Conservation (phyloP, 495 filamentous ascomycete genomes). For the Aspergillus bertholletiae region DNA sequence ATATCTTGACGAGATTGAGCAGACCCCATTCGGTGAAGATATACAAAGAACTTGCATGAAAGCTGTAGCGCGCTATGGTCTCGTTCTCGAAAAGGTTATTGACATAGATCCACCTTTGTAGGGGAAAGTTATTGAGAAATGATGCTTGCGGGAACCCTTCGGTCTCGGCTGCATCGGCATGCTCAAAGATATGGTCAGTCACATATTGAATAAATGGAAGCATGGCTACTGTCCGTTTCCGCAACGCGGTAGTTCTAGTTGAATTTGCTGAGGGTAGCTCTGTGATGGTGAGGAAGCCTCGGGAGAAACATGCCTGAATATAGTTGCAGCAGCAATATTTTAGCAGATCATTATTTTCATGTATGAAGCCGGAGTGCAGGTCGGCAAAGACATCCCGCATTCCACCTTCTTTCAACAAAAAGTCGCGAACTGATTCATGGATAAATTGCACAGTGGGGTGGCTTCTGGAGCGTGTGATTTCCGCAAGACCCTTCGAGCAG, state of each 20-base stretch:
- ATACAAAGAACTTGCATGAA: constrained; percentile 36
- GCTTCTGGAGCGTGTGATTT: constrained; percentile 23
- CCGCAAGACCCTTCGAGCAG: constrained; percentile 42
- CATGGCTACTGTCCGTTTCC: neutral
- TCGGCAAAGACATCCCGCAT: constrained; percentile 32
- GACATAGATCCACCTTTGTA: constrained; percentile 30
- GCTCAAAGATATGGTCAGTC: constrained; percentile 35
- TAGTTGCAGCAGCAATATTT: constrained; percentile 29
- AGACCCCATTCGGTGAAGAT: constrained; percentile 36
- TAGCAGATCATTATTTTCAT: constrained; percentile 31
- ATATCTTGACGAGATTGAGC: neutral
- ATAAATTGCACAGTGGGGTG: constrained; percentile 45
- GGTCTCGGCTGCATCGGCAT: constrained; percentile 35
- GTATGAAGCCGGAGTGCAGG: constrained; percentile 15
- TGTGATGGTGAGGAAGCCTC: too few relatives aligned
- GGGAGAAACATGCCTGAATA: neutral
- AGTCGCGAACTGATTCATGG: constrained; percentile 46
- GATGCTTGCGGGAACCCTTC: constrained; percentile 27
- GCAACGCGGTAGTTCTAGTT: neutral
- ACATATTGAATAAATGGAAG: constrained; percentile 51
- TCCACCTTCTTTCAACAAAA: constrained; percentile 37
- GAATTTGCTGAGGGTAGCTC: neutral
- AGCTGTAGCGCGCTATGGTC: constrained; percentile 27
- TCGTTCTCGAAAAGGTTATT: constrained; percentile 36
- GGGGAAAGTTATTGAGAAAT: constrained; percentile 37